Evolutionary conservation across 225 moss, liverwort and hornwort species (phyloP).

Genomic region (Pseudoscleropodium purum): DNA sequence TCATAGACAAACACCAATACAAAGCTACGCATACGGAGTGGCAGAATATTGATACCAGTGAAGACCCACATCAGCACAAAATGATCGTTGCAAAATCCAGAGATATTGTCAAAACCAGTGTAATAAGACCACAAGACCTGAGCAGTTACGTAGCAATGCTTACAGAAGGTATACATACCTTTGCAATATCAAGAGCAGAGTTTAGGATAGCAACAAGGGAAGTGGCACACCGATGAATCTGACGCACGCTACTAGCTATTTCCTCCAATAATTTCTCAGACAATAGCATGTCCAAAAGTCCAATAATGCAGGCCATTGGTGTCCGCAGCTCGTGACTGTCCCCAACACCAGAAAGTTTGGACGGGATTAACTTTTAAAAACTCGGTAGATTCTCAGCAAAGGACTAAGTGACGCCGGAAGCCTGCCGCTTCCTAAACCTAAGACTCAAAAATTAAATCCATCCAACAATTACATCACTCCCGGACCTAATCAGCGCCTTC

Average conservation of each 20-base stretch:
- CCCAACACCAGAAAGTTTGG: background rate
- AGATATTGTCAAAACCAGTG: background rate
- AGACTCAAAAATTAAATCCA: background rate
- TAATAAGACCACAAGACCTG: background rate
- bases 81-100: background rate
- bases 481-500: background rate
- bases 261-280: conserved; percentile 57
- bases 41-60: background rate
- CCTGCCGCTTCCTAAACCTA: background rate
- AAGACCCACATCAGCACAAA: background rate
- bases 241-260: conserved; percentile 59
- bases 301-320: conserved; percentile 87
- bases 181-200: conserved; percentile 84
- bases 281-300: conserved; percentile 68
- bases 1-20: background rate
- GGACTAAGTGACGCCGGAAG: background rate
- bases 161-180: conserved; percentile 33
- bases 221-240: conserved; percentile 87
- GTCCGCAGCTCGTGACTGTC: conserved; percentile 74
- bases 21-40: background rate
- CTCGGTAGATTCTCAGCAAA: background rate
- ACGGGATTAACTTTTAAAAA: background rate
- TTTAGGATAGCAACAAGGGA: conserved; percentile 70
- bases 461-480: background rate
- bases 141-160: background rate